phyloP scores from a whole-genome alignment of 176 grass and related monocot genomes.

The Canna indica region DNA sequence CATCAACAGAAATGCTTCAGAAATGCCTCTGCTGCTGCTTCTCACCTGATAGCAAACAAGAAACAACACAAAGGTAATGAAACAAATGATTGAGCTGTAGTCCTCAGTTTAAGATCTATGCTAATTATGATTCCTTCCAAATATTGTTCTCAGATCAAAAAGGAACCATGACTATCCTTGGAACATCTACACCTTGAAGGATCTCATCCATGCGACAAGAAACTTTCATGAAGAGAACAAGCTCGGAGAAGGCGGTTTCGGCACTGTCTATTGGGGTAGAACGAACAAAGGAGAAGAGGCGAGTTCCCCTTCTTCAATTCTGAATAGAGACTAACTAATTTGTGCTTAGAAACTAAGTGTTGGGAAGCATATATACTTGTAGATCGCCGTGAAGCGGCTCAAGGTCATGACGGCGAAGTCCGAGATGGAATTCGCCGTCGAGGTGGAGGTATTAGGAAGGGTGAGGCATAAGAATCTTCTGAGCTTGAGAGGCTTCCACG shows the following conservation, averaged over 20 bases:
- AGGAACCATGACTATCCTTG: constrained; percentile 51
- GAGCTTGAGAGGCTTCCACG: constrained; percentile 67
- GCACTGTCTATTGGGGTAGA: constrained; percentile 20
- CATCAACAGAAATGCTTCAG: neutral
- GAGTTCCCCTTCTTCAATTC: no score
- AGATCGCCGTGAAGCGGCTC: constrained; percentile 68
- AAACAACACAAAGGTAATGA: constrained; percentile 17
- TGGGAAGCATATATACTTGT: neutral
- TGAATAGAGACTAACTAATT: no score
- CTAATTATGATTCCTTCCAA: neutral
- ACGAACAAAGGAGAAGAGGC: constrained; percentile 57
- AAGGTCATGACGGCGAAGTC: constrained; percentile 67
- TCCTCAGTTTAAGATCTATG: neutral
- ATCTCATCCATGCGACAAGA: constrained; percentile 55
- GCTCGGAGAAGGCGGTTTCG: constrained; percentile 29
- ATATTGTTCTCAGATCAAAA: neutral
- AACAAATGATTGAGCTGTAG: neutral
- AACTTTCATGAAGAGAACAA: constrained; percentile 63
- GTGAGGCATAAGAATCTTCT: constrained; percentile 65
- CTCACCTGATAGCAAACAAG: constrained; percentile 13
- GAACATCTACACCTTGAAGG: constrained; percentile 63
- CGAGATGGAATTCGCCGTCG: constrained; percentile 75
- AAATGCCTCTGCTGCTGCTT: constrained; percentile 40
- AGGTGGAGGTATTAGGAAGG: constrained; percentile 70
- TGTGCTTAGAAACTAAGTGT: no score